These are phyloP conservation scores for Berberis vulgaris DNA, from an alignment of 164 flowering plant species.

Conservation along the genomic window DNA sequence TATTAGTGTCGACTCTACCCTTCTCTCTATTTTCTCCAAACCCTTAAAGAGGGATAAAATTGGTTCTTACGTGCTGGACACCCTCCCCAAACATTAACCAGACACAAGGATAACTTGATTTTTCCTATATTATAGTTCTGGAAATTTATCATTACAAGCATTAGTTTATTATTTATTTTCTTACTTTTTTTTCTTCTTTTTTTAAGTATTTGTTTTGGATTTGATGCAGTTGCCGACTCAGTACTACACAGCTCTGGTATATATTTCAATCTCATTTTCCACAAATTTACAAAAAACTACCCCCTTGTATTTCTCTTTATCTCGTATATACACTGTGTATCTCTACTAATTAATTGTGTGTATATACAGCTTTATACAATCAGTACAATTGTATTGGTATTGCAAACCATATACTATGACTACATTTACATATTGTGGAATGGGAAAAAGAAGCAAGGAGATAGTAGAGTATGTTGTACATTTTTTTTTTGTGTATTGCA, in stretches of 20 bases:
- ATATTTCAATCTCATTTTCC: neutral
- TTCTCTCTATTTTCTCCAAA: too few species aligned
- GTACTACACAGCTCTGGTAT: slow-evolving; percentile 87
- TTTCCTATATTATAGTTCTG: too few species aligned
- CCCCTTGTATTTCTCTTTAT: neutral
- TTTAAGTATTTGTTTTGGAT: neutral
- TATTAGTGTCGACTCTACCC: too few species aligned
- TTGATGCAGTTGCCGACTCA: slow-evolving; percentile 89
- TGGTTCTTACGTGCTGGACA: too few species aligned
- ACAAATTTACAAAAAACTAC: neutral
- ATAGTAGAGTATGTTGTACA: slow-evolving; percentile 15
- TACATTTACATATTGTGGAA: slow-evolving; percentile 38
- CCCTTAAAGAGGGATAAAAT: too few species aligned
- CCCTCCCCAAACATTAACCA: too few species aligned
- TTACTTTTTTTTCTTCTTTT: neutral
- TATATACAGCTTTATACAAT: slow-evolving; percentile 56
- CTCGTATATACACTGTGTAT: neutral
- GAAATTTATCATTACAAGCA: too few species aligned
- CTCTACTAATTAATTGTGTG: neutral
- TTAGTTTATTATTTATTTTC: neutral
- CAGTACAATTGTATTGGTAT: slow-evolving; percentile 54
- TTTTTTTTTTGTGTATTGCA: neutral
- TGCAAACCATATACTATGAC: slow-evolving; percentile 74
- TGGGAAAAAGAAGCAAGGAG: neutral
- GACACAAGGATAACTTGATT: too few species aligned